Evolutionary conservation across 257 asterid species (phyloP).

Genomic region (Forsythia viridissima): DNA sequence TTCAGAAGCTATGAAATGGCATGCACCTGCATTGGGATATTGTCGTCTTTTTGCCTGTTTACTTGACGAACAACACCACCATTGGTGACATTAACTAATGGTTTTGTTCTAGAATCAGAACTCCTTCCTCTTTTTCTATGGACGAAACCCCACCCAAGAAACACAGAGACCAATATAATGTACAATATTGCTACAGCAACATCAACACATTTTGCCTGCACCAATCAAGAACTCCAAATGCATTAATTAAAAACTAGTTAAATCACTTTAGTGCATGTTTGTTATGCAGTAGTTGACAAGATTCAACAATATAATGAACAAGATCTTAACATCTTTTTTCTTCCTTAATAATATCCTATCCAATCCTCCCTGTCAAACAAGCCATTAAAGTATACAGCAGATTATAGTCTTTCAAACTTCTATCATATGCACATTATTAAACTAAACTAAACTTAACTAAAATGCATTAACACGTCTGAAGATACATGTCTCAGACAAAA

Average conservation of each 20-base stretch:
- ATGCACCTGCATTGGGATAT: slow-evolving; percentile 89
- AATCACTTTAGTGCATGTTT: not conserved
- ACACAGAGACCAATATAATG: slow-evolving; percentile 62
- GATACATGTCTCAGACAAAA: not conserved
- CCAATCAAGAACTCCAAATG: slow-evolving; percentile 20
- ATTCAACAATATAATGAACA: not conserved
- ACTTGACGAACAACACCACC: slow-evolving; percentile 69
- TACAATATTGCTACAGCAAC: slow-evolving; percentile 73
- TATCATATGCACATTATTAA: not conserved
- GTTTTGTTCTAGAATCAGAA: slow-evolving; percentile 63
- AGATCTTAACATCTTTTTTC: not conserved
- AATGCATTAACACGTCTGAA: not conserved
- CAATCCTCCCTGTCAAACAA: not conserved
- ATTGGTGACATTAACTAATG: slow-evolving; percentile 66
- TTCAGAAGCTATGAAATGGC: slow-evolving; percentile 18
- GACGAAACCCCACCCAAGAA: slow-evolving; percentile 93
- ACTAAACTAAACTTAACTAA: not conserved
- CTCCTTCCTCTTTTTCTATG: slow-evolving; percentile 59
- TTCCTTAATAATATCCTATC: not conserved
- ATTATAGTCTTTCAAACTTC: not conserved
- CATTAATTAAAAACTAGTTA: slow-evolving; percentile 8
- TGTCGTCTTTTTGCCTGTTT: slow-evolving; percentile 81
- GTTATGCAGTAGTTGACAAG: not conserved
- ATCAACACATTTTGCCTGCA: slow-evolving; percentile 96
- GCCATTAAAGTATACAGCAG: not conserved